Percentiles rank a stretch among this genome's conserved stretches.
These are phyloP conservation scores for Penicillium vulpinum DNA, from an alignment of 2,329 filamentous ascomycete species.

Conservation along the genomic window DNA sequence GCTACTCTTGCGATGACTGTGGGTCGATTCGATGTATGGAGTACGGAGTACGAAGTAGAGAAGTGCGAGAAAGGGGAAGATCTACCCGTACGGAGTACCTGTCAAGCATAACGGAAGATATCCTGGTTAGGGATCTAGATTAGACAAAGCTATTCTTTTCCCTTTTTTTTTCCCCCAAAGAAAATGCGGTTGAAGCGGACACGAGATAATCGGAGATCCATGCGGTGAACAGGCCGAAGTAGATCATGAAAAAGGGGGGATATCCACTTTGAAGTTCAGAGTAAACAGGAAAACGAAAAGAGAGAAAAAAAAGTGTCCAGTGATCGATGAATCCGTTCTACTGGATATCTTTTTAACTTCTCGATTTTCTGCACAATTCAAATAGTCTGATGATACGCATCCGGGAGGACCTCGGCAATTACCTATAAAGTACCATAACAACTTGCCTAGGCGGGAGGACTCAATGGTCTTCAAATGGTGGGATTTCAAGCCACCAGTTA, in stretches of 20 bases:
- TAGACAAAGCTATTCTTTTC: not conserved
- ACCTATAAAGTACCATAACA: not conserved
- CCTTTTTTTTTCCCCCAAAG: slow-evolving; percentile 1
- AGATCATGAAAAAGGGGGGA: slow-evolving; percentile 5
- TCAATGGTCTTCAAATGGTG: slow-evolving; percentile 13
- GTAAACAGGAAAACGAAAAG: not conserved
- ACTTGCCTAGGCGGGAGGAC: slow-evolving; percentile 5
- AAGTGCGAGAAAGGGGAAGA: too few species aligned
- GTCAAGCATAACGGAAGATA: not conserved
- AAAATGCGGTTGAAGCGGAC: slow-evolving; percentile 23
- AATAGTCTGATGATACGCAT: slow-evolving; percentile 24
- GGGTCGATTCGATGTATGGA: too few species aligned
- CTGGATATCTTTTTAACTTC: not conserved
- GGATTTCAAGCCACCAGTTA: slow-evolving; percentile 16
- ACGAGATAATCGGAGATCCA: slow-evolving; percentile 16
- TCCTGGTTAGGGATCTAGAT: not conserved
- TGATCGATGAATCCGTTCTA: not conserved
- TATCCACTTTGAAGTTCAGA: not conserved
- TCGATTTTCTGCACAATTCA: slow-evolving; percentile 6
- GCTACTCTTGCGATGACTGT: not conserved
- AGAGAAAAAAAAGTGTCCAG: not conserved
- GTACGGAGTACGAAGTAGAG: too few species aligned
- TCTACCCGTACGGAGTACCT: not conserved
- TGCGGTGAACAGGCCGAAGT: slow-evolving; percentile 2
- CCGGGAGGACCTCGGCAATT: not conserved